These are phyloP conservation scores for Fusarium anguioides DNA, from an alignment of 2,329 filamentous ascomycete species.

Conservation along the genomic window DNA sequence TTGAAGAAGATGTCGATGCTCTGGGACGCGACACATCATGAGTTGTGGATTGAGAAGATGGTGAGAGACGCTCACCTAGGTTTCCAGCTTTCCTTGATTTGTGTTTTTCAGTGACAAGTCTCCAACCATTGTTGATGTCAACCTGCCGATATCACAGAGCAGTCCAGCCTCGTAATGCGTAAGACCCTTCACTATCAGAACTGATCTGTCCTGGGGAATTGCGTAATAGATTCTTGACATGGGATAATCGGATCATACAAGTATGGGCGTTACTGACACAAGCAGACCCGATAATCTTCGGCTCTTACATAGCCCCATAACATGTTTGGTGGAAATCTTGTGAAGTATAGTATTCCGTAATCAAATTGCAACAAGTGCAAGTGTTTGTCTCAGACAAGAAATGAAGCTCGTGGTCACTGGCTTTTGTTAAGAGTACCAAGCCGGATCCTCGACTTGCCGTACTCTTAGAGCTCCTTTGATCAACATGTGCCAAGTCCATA, in stretches of 20 bases:
- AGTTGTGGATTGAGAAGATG: background rate
- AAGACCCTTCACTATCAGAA: background rate
- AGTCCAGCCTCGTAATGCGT: background rate
- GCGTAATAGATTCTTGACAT: background rate
- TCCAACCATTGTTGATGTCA: background rate
- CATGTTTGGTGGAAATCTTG: background rate
- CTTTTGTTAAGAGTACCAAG: conserved; percentile 29
- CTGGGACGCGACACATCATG: background rate
- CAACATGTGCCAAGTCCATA: conserved; percentile 35
- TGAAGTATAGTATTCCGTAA: background rate
- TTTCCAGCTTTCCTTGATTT: background rate
- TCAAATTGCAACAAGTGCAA: background rate
- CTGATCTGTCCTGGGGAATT: background rate
- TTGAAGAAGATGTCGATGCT: background rate
- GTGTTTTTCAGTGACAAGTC: background rate
- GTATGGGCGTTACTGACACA: background rate
- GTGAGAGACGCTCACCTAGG: background rate
- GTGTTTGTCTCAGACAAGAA: conserved; percentile 7
- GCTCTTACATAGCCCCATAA: too few species aligned
- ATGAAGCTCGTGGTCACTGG: background rate
- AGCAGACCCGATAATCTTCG: conserved; percentile 28
- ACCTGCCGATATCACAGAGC: background rate
- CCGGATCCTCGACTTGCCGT: conserved; percentile 40
- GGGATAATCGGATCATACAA: background rate
- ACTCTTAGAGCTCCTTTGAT: conserved; percentile 16